Evolutionary conservation across 148 eudicot species (phyloP), one percentile per base, ranked within the genome.

Genomic region (Vaccinium myrtillus): DNA sequence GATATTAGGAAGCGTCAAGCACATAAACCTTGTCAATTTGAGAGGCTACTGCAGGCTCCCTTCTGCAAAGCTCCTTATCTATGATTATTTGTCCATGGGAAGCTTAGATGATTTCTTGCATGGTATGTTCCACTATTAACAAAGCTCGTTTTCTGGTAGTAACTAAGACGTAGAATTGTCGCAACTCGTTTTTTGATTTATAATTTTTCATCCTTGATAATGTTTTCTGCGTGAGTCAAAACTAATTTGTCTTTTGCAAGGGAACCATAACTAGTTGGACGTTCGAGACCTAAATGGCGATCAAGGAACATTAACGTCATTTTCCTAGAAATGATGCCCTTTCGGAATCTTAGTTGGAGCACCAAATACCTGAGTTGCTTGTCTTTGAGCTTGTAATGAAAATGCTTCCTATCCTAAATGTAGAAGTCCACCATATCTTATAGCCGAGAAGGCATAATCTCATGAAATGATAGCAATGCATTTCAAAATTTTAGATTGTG

Each of bases 41-140:
- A 89, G 99, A 91, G 99, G 99, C 30, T 96, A 96, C 69, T 96
- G 99, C 86, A 90, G 98, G 82, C 89, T 95, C 56, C 96, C 99
- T 14, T 81, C 94, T 23, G 90, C 98, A 56, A 95, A 91, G 89
- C 98, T 96, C 80, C 98, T 96, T 76, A 96, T 96, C 80, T 96
- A 93, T 85, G 98, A 96, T 86, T 96, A 89, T 86, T 87, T 96
- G 90, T 92, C 98, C 86, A 90, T 84, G 90, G 99, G 99, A 59
- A 96, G 98, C 90, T 86, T 96, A 36, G 98, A 96, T 84, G 91
- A 93, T 89, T 86, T 90, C 85, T 82, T 96, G 88, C 99, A 96
- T 81, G 98, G 98, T 95, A 89, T 25, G 83, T 61, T 84, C 84
- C 53, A 39, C 27, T 25, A 83, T 27, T 77, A 18, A 75, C 76